Evolutionary conservation across 2,329 filamentous ascomycete genomes (phyloP).

Genomic region (Cladophialophora exuberans): DNA sequence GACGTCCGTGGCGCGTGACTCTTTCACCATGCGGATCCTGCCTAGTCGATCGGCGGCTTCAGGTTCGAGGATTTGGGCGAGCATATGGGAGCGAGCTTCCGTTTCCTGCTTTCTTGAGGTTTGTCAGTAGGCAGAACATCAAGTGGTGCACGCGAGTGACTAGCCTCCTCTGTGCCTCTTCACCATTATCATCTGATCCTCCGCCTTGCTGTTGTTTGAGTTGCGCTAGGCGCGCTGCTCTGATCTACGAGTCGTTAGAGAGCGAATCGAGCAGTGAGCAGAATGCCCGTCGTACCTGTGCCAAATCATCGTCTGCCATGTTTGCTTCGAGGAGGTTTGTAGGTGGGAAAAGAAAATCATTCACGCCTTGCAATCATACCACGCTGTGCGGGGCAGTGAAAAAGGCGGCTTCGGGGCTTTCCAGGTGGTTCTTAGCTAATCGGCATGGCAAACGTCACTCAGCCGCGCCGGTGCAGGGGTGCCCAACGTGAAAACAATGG

Average conservation of each 20-base stretch:
- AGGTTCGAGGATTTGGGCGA: constrained; percentile 91
- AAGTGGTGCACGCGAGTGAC: constrained; percentile 26
- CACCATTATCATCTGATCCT: constrained; percentile 52
- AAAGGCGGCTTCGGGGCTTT: not conserved
- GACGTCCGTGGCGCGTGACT: constrained; percentile 82
- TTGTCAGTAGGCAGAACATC: not conserved
- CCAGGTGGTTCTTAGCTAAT: constrained; percentile 3
- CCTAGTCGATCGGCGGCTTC: constrained; percentile 91
- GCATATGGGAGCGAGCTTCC: constrained; percentile 75
- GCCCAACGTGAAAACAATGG: no score
- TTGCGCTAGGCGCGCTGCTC: constrained; percentile 89
- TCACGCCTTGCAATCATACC: not conserved
- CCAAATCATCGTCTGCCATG: constrained; percentile 70
- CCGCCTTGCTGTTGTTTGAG: constrained; percentile 74
- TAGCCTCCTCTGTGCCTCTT: constrained; percentile 69
- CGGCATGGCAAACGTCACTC: constrained; percentile 7
- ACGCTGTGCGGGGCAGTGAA: constrained; percentile 17
- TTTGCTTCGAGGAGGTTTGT: not conserved
- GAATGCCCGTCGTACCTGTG: constrained; percentile 53
- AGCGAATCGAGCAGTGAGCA: not conserved
- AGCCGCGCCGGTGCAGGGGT: no score
- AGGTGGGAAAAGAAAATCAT: not conserved
- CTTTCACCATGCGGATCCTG: constrained; percentile 94
- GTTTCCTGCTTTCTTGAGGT: constrained; percentile 49
- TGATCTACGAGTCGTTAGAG: constrained; percentile 62